phyloP scores from a whole-genome alignment of 1,284 basidiomycete genomes.

The Gomphus sp. region DNA sequence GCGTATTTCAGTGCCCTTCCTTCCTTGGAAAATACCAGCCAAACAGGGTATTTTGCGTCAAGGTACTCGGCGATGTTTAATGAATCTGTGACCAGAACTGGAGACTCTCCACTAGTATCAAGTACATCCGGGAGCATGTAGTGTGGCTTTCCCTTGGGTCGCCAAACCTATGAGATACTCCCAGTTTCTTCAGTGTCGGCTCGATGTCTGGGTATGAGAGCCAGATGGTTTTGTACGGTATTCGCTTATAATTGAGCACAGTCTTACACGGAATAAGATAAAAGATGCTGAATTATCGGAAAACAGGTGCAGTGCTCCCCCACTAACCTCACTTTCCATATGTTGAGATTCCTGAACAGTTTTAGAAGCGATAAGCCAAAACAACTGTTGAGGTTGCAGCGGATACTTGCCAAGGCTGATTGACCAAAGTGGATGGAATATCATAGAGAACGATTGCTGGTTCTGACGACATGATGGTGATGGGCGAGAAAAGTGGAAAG shows the following conservation, averaged over 20 bases:
- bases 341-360: neutral
- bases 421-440: slow-evolving; percentile 35
- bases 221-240: slow-evolving; percentile 16
- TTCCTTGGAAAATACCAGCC: neutral
- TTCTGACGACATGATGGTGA: slow-evolving; percentile 17
- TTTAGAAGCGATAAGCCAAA: neutral
- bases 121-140: slow-evolving; percentile 16
- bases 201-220: slow-evolving; percentile 16
- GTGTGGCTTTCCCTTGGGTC: slow-evolving; percentile 12
- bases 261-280: slow-evolving; percentile 4
- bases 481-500: neutral
- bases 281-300: neutral
- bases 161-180: neutral
- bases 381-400: too few relatives aligned
- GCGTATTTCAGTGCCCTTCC: neutral
- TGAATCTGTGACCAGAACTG: slow-evolving; percentile 14
- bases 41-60: slow-evolving; percentile 15
- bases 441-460: slow-evolving; percentile 61
- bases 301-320: neutral
- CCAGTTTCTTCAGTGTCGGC: slow-evolving; percentile 11
- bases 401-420: neutral
- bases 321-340: slow-evolving; percentile 5
- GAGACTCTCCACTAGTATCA: slow-evolving; percentile 10
- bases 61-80: slow-evolving; percentile 16
- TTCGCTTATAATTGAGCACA: slow-evolving; percentile 16